Evolutionary conservation across 306 rosid species (phyloP), one percentile per base, ranked within the genome.

Genomic region (Ceratonia siliqua): DNA sequence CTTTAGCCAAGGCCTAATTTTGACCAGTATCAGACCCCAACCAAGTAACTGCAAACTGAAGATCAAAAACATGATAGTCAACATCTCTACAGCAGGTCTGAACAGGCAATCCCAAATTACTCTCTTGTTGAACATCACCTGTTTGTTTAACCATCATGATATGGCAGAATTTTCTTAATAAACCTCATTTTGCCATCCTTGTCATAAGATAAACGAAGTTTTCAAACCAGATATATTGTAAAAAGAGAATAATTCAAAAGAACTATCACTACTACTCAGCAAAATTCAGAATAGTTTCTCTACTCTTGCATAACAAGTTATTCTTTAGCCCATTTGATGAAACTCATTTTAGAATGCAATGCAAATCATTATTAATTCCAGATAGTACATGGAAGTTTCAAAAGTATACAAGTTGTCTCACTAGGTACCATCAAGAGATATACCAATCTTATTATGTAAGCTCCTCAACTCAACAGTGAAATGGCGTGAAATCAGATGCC

Each of bases 391-490:
- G 20, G 48, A 30, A 48, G 17, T 61, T 41, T 41, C 3, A 45
- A 28, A 14, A 49, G 49, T 56, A 12, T 76, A 70, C 62, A 32
- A 24, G 81, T 20, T 32, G 59, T 12, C 77, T 32, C 38, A 56
- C 52, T 62, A 9, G 14, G 56, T 4, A 45, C 25, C 22, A 75
- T 27, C 10, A 0, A 77, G 22, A 48, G 52, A 75, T 30, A 61
- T 8, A 42, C 46, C 32, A 25, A 18, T 66, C 18, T 27, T 56
- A 63, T 8, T 10, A 53, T 32, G 28, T 17, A 38, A 62, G 80
- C 58, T 25, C 53, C 46, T 33, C 46, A 3, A 21, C 52, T 68
- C 54, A 43, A 17, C 35, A 78, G 39, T 68, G 30, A 9, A 54
- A 59, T 27, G 17, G 55, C n/a, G 20, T 63, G 6, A 27, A 24